Conservation (phyloP, 176 grass and related monocot species). For the Aegilops tauschii region DNA sequence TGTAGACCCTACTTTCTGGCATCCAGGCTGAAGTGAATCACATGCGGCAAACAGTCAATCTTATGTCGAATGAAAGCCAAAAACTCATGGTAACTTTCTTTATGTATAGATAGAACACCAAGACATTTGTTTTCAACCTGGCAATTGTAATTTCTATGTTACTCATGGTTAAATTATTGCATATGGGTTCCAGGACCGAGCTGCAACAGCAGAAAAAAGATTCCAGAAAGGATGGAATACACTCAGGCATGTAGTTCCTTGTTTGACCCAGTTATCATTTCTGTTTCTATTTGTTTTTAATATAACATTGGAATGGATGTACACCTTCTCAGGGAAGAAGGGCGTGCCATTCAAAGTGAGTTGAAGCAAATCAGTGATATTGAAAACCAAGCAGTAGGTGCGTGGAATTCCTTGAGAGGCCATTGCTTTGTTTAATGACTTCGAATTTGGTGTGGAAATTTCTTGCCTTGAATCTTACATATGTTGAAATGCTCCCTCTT, state of each 20-base stretch:
- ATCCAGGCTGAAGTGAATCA: constrained; percentile 55
- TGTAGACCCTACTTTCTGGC: constrained; percentile 55
- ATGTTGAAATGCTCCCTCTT: neutral
- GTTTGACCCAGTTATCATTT: neutral
- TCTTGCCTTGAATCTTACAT: neutral
- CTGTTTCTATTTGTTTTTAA: neutral
- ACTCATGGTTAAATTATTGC: neutral
- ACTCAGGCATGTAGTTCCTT: constrained; percentile 30
- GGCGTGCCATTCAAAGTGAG: constrained; percentile 42
- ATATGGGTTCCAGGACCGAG: constrained; percentile 43
- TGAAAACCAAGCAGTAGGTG: constrained; percentile 52
- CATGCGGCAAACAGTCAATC: constrained; percentile 54
- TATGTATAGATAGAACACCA: neutral
- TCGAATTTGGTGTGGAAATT: neutral
- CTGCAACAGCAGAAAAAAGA: constrained; percentile 42
- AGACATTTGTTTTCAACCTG: neutral
- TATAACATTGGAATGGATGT: neutral
- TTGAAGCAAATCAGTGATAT: constrained; percentile 45
- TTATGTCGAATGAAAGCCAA: constrained; percentile 58
- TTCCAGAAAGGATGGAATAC: constrained; percentile 63
- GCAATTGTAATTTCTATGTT: neutral
- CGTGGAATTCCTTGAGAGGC: neutral
- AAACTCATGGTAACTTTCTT: constrained; percentile 51
- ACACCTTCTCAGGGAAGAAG: constrained; percentile 44
- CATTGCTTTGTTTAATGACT: neutral